Percentiles rank a stretch among this genome's conserved stretches.
Evolutionary conservation across 257 asterid species (phyloP).

Genomic region (Cinchona pubescens): DNA sequence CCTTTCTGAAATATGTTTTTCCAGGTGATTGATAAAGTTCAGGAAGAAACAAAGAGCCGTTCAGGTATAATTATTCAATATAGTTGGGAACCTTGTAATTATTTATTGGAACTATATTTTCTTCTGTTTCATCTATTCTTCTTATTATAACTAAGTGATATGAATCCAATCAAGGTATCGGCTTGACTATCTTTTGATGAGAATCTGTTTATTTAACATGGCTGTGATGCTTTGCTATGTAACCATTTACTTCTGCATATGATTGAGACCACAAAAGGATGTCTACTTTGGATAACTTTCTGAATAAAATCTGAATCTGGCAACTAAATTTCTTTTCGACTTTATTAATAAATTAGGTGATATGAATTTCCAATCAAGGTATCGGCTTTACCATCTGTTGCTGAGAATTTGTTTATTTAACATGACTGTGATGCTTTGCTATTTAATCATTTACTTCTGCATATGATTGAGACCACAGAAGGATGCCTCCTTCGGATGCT

Average conservation of each 20-base stretch:
- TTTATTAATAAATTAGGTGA: not conserved
- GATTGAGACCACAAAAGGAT: not conserved
- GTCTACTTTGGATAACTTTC: not conserved
- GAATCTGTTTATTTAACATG: not conserved
- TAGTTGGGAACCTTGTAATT: too few relatives aligned
- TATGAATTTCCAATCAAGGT: not conserved
- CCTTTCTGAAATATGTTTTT: not conserved
- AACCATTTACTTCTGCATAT: not conserved
- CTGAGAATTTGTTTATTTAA: not conserved
- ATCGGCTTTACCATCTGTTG: not conserved
- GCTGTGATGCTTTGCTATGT: not conserved
- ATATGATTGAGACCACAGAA: not conserved
- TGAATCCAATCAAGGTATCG: not conserved
- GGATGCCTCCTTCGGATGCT: not conserved
- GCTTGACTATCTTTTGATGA: not conserved
- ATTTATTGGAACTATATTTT: not conserved
- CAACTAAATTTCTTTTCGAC: not conserved
- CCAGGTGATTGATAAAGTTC: conserved; percentile 68
- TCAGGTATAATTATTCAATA: conserved; percentile 30
- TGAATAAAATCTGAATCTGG: not conserved
- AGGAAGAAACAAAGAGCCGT: conserved; percentile 58
- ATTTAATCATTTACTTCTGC: not conserved
- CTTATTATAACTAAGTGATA: too few relatives aligned
- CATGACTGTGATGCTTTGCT: not conserved
- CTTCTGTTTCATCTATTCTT: not conserved